Evolutionary conservation across 2,329 filamentous ascomycete genomes (phyloP).

Genomic region (Aureobasidium sp.): DNA sequence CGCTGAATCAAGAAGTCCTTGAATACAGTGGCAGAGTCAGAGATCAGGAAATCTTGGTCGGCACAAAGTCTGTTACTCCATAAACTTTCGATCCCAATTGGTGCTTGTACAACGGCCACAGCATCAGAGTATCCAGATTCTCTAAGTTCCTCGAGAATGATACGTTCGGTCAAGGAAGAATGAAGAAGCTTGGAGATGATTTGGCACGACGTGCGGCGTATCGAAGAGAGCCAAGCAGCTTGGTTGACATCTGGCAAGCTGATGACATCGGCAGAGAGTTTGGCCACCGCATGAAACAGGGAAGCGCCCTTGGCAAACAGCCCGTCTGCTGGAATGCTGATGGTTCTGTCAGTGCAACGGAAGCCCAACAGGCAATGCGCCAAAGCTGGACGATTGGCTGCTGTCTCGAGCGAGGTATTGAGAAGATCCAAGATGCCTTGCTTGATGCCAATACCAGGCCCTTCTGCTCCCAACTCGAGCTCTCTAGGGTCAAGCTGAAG

Average conservation of each 20-base stretch:
- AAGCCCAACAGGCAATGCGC: slow-evolving; percentile 90
- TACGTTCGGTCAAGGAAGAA: slow-evolving; percentile 66
- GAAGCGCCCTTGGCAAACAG: slow-evolving; percentile 66
- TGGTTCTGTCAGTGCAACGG: slow-evolving; percentile 61
- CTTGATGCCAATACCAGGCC: slow-evolving; percentile 73
- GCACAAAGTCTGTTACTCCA: slow-evolving; percentile 66
- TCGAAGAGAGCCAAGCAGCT: slow-evolving; percentile 53
- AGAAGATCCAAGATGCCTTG: slow-evolving; percentile 75
- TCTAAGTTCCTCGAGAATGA: slow-evolving; percentile 74
- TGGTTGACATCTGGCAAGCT: slow-evolving; percentile 55
- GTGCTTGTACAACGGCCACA: slow-evolving; percentile 62
- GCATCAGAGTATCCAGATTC: slow-evolving; percentile 69
- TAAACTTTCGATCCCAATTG: slow-evolving; percentile 60
- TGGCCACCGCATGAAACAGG: slow-evolving; percentile 74
- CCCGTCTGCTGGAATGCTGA: slow-evolving; percentile 62
- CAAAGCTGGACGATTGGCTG: slow-evolving; percentile 72
- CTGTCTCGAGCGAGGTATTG: slow-evolving; percentile 67
- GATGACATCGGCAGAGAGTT: slow-evolving; percentile 63
- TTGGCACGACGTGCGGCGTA: slow-evolving; percentile 26
- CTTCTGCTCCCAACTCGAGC: slow-evolving; percentile 60
- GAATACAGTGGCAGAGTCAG: slow-evolving; percentile 60
- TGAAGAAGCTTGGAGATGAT: slow-evolving; percentile 78
- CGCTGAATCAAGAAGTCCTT: slow-evolving; percentile 72
- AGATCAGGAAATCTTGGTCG: slow-evolving; percentile 61
- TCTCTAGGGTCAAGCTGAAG: slow-evolving; percentile 62